Conservation (phyloP, 345 rosid genomes). For the Odontarrhena argentea region DNA sequence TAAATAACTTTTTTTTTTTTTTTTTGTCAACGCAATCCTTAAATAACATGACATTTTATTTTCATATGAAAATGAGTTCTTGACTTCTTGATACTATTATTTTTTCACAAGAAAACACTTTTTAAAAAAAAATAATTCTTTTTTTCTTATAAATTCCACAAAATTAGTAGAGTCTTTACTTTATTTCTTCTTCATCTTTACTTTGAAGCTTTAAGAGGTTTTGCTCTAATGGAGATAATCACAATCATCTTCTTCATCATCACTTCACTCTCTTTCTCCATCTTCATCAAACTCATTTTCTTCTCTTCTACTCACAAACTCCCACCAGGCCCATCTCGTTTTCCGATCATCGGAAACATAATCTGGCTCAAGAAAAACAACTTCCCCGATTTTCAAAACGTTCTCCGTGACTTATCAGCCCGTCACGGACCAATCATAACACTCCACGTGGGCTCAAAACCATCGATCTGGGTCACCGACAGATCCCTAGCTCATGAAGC, state of each 20-base stretch:
- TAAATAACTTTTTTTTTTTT: no score
- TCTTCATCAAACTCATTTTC: slow-evolving; percentile 28
- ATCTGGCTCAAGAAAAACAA: slow-evolving; percentile 39
- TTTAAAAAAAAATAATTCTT: no score
- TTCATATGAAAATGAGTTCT: no score
- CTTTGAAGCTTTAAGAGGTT: neutral
- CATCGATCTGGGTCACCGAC: slow-evolving; percentile 46
- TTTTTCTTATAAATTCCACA: neutral
- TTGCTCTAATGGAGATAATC: slow-evolving; percentile 36
- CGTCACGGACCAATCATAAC: slow-evolving; percentile 51
- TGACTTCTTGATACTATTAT: no score
- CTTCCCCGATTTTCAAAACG: slow-evolving; percentile 37
- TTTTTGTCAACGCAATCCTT: no score
- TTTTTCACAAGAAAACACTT: no score
- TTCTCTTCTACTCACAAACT: slow-evolving; percentile 31
- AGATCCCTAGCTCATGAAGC: slow-evolving; percentile 50
- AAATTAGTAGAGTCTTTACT: no score
- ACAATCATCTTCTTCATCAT: slow-evolving; percentile 30
- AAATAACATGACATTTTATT: no score
- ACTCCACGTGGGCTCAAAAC: slow-evolving; percentile 42
- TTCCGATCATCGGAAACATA: slow-evolving; percentile 43
- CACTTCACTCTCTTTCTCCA: slow-evolving; percentile 17
- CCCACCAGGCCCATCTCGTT: slow-evolving; percentile 36
- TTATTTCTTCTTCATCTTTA: neutral
- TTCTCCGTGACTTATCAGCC: slow-evolving; percentile 38